phyloP scores from a whole-genome alignment of 2,329 filamentous ascomycete genomes.

The Ascochyta fabae region DNA sequence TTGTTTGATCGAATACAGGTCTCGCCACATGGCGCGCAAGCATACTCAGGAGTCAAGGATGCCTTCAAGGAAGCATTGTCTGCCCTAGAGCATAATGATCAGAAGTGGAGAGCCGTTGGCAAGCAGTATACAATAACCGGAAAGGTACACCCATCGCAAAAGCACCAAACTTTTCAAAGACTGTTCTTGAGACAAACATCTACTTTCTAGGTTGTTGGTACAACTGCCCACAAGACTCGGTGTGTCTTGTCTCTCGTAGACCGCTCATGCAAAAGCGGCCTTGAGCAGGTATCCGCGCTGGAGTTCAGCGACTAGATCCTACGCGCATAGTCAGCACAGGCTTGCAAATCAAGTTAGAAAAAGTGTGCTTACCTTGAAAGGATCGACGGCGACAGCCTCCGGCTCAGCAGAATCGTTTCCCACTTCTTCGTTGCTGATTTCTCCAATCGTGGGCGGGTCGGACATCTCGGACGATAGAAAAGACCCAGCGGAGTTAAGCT shows the following conservation, averaged over 20 bases:
- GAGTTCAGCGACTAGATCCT: slow-evolving; percentile 17
- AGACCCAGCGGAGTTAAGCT: background rate
- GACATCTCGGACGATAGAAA: background rate
- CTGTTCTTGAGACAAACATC: background rate
- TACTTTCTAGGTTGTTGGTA: no score
- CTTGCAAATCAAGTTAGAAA: no score
- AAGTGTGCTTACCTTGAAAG: slow-evolving; percentile 14
- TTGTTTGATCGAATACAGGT: background rate
- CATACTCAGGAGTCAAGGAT: background rate
- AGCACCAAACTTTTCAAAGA: background rate
- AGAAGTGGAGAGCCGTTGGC: background rate
- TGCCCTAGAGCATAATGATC: background rate
- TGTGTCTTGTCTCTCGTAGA: background rate
- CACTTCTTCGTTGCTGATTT: background rate
- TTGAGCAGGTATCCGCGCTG: slow-evolving; percentile 13
- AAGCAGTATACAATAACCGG: background rate
- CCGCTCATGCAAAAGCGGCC: slow-evolving; percentile 9
- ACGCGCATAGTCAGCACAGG: background rate
- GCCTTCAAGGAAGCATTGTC: background rate
- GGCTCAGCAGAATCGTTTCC: background rate
- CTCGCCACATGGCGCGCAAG: background rate
- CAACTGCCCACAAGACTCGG: no score
- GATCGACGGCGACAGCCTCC: background rate
- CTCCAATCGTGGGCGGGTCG: background rate
- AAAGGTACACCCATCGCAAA: background rate